Base-by-base conservation (phyloP, 169 alveolate genomes). In the Plasmodium fragile region DNA sequence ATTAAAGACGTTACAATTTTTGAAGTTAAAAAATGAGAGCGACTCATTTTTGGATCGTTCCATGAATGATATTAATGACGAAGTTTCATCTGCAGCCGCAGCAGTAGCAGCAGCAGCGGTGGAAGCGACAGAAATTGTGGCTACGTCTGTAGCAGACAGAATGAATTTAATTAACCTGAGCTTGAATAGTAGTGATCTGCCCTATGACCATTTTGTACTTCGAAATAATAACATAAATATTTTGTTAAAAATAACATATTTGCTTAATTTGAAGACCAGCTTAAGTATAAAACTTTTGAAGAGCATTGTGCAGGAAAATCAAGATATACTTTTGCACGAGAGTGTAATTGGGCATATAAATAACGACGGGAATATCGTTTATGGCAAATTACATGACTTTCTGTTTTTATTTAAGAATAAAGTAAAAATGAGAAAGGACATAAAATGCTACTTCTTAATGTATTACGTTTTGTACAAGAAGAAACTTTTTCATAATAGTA, bases 301-400 rank as follows among this genome's bases (percentile, higher is more conserved):
- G 73, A 79, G 84, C 25, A 81, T 81, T 30, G 94, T 91, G 34
- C 83, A 91, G 52, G 92, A 91, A 49, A 91, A 91, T 43, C 94
- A 91, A 71, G 94, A 81, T 45, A 45, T 91, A 1, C 82, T 91
- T n/a, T 34, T 91, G 41, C 34, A 91, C 55, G 94, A 91, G 53
- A 80, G 69, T 7, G 59, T 91, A 81, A 77, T 91, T 36, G 94
- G 94, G n/a, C 94, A 81, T 18, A 91, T 91, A 70, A 80, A 91
- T 69, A 91, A 91, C 73, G 83, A 91, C 25, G 94, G 94, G 34
- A 91, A 91, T 91, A 91, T 91, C 43, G 73, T 65, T n/a, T 91
- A 91, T 80, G 94, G 94, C n/a, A 91, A 91, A 71, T 91, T 91
- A 45, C 83, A 80, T 70, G 94, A 91, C 34, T 91, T 91, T 81